Conservation (phyloP, 768 basidiomycete species). For the Leccinum uliginosum region DNA sequence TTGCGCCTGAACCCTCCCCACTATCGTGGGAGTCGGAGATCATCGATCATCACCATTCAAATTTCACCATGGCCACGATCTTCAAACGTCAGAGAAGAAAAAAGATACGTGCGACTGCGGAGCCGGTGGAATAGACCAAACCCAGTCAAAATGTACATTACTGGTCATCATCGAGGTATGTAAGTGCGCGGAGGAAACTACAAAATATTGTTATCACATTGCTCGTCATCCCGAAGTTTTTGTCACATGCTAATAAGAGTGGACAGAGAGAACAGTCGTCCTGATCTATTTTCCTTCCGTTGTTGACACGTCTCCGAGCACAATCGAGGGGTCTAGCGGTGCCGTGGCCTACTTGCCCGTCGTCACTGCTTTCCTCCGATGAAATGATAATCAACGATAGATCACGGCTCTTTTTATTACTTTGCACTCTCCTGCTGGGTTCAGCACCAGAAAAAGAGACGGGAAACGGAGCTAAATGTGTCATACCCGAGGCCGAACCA, state of each 20-base stretch:
- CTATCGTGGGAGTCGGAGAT: too few relatives aligned
- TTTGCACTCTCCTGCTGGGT: slow-evolving; percentile 10
- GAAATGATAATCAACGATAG: slow-evolving; percentile 21
- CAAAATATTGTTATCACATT: background rate
- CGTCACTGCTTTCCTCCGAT: slow-evolving; percentile 18
- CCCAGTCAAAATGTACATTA: too few relatives aligned
- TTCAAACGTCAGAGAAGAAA: too few relatives aligned
- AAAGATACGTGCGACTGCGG: too few relatives aligned
- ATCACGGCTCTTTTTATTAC: slow-evolving; percentile 13
- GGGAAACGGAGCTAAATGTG: slow-evolving; percentile 4
- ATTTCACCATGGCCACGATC: too few relatives aligned
- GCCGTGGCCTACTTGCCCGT: background rate
- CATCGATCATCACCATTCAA: too few relatives aligned
- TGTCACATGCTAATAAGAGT: background rate
- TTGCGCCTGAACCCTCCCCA: too few relatives aligned
- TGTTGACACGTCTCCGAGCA: slow-evolving; percentile 7
- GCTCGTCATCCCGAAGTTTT: background rate
- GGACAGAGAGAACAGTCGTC: slow-evolving; percentile 17
- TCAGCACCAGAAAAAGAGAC: slow-evolving; percentile 12
- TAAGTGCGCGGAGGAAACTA: too few relatives aligned
- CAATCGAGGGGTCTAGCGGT: background rate
- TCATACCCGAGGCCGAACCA: slow-evolving; percentile 15
- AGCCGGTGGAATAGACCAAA: too few relatives aligned
- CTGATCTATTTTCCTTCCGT: slow-evolving; percentile 24
- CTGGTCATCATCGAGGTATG: too few relatives aligned